A percentile compares a stretch with the other conserved stretches of the same genome.
phyloP scores from a whole-genome alignment of 768 basidiomycete genomes.

The Termitomyces sp. region DNA sequence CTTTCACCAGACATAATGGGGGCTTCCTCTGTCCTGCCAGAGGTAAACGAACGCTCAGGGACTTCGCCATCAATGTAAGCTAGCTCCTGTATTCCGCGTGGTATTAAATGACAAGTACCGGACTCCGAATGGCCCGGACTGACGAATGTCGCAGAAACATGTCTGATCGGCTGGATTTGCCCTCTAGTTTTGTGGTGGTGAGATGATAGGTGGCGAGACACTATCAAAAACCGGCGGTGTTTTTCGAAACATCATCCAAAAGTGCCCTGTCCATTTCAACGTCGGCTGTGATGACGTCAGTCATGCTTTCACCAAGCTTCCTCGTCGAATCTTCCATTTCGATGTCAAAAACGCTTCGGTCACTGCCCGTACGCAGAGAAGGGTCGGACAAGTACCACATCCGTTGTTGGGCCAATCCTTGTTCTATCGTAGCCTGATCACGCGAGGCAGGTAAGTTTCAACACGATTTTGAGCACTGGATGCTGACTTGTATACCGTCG shows the following conservation, averaged over 20 bases:
- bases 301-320: constrained; percentile 15
- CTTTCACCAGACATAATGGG: neutral
- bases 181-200: neutral
- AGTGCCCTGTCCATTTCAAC: constrained; percentile 13
- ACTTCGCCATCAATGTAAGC: neutral
- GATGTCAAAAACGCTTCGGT: constrained; percentile 10
- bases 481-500: constrained; percentile 24
- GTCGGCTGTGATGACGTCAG: constrained; percentile 10
- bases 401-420: constrained; percentile 35
- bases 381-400: constrained; percentile 27
- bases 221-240: neutral
- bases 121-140: neutral
- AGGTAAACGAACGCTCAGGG: neutral
- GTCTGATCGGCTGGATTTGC: neutral
- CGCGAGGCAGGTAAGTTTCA: neutral
- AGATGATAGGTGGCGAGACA: neutral
- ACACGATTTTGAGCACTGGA: neutral
- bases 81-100: neutral
- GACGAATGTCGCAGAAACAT: neutral
- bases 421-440: constrained; percentile 31
- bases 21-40: too few species aligned
- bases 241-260: neutral
- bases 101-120: neutral
- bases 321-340: constrained; percentile 11
- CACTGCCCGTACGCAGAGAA: constrained; percentile 12